Conservation (phyloP, 129 eudicot genomes). For the Heracleum sosnowskyi region DNA sequence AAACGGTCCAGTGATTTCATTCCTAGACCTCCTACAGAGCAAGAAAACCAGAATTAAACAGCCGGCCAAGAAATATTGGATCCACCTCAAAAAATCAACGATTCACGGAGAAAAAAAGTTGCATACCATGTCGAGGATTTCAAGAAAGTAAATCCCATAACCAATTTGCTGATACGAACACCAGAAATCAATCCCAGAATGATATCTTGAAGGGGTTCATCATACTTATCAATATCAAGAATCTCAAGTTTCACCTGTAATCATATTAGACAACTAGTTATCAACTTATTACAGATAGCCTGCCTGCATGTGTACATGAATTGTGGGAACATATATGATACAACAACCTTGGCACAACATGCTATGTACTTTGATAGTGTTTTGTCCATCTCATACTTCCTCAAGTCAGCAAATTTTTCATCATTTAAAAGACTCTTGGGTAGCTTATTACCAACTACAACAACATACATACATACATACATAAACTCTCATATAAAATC, state of each 20-base stretch:
- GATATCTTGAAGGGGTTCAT: constrained; percentile 42
- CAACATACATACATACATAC: background rate
- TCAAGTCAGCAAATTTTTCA: constrained; percentile 35
- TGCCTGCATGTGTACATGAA: background rate
- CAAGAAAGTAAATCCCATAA: constrained; percentile 56
- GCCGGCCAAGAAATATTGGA: background rate
- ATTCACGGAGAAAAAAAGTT: background rate
- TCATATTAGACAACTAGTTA: background rate
- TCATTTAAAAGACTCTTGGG: constrained; percentile 63
- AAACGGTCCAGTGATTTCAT: constrained; percentile 33
- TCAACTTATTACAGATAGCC: too few species aligned
- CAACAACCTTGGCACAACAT: constrained; percentile 67
- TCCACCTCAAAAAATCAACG: background rate
- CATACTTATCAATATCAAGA: constrained; percentile 43
- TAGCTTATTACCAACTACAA: constrained; percentile 67
- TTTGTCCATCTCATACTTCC: constrained; percentile 45
- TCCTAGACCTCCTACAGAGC: constrained; percentile 39
- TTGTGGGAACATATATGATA: background rate
- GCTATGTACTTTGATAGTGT: constrained; percentile 42
- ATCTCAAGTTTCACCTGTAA: constrained; percentile 58
- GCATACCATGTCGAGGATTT: constrained; percentile 52
- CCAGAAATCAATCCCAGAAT: constrained; percentile 37
- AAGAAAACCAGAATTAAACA: constrained; percentile 1
- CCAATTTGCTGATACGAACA: constrained; percentile 50
- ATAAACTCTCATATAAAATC: background rate